phyloP scores from a whole-genome alignment of 306 rosid genomes.

The Vigna unguiculata region DNA sequence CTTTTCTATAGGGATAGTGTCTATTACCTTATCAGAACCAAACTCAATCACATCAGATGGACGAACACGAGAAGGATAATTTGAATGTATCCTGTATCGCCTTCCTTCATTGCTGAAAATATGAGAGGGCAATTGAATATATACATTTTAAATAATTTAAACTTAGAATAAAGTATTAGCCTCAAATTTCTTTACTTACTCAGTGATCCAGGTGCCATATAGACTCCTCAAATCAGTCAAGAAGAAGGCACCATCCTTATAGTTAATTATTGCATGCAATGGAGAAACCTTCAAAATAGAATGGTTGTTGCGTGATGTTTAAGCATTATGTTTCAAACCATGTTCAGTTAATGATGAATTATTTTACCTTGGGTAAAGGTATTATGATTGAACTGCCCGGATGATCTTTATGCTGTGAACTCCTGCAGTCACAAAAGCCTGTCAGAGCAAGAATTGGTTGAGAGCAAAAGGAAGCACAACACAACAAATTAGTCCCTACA shows the following conservation, averaged over 20 bases:
- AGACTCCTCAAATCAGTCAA: conserved; percentile 77
- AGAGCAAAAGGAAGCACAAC: background rate
- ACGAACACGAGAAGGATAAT: conserved; percentile 69
- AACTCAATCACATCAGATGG: conserved; percentile 74
- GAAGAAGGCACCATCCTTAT: conserved; percentile 80
- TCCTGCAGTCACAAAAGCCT: conserved; percentile 56
- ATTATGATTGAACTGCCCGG: conserved; percentile 58
- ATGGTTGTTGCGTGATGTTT: conserved; percentile 27
- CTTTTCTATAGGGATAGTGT: conserved; percentile 1
- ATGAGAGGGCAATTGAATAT: conserved; percentile 7
- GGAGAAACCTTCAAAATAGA: conserved; percentile 66
- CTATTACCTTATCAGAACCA: conserved; percentile 80
- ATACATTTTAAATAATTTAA: background rate
- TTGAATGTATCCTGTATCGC: conserved; percentile 60
- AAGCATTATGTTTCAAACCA: conserved; percentile 7
- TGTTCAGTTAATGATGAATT: conserved; percentile 17
- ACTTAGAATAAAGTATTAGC: background rate
- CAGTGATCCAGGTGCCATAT: conserved; percentile 83
- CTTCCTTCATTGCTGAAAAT: conserved; percentile 76
- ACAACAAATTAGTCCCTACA: background rate
- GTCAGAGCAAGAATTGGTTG: conserved; percentile 23
- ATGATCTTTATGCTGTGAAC: conserved; percentile 44
- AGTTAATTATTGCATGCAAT: conserved; percentile 72
- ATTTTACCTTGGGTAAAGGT: conserved; percentile 70
- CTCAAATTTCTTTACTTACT: conserved; percentile 63